Evolutionary conservation across 2,329 filamentous ascomycete genomes (phyloP), one percentile per base, ranked within the genome.

Genomic region (Colletotrichum aenigma): DNA sequence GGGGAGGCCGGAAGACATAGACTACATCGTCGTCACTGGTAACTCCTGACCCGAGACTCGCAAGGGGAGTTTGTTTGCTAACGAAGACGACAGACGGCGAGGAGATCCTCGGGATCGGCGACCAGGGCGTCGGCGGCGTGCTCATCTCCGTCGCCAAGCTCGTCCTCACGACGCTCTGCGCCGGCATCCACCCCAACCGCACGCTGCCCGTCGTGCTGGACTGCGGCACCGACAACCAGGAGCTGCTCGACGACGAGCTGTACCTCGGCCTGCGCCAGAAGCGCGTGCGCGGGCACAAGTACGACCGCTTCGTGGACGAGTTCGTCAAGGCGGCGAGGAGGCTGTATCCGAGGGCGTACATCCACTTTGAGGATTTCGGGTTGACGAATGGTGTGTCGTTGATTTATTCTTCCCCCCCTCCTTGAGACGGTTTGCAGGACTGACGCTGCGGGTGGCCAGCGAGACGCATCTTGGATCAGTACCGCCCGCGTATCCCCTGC

Each of bases 311-410:
- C 76, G 91, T 97, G 2, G 93, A 95, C 61, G 90, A 85, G 0
- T 98, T 98, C 80, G 91, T 98, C 10, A 86, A 88, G 67, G 88
- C 91, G 0, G 93, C 93, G 1, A 88, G 92, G 60, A 91, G 93
- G 79, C 88, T 92, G 3, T 98, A 93, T 76, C 96, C 96, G 0
- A 92, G 89, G 61, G 95, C 96, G 0, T 96, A 96, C 79, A 93
- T 98, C 24, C 95, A 98, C 81, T 98, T 97, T 79, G 95, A 98
- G 80, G 96, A 98, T 81, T 97, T 98, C 85, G 95, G 95, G 1
- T 85, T 97, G 1, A 84, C 84, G 2, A 98, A 98, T 16, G 34
- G 15, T 36, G 15, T 77, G 84, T 76, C 5, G 9, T 80, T 79
- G 34, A 36, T 58, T 2, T 4, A 15, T 4, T 2, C n/a, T 60